These are phyloP conservation scores for Stentor coeruleus DNA, from an alignment of 73 alveolate genomes.

Conservation along the genomic window DNA sequence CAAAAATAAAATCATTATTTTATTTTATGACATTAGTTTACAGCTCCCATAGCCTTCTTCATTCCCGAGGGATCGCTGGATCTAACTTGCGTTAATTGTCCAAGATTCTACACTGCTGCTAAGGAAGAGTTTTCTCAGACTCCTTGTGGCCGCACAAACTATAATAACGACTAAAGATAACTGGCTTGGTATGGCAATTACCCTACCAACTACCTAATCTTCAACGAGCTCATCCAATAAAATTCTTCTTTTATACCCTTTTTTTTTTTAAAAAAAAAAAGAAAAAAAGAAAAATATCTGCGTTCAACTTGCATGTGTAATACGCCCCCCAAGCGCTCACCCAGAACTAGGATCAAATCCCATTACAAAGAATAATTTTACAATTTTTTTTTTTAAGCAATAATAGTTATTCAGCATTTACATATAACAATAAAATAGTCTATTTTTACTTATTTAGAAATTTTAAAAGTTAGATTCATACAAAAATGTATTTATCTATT, in stretches of 20 bases:
- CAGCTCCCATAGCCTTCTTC: conserved; percentile 52
- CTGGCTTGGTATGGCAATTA: conserved; percentile 43
- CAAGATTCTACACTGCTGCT: conserved; percentile 66
- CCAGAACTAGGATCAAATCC: conserved; percentile 41
- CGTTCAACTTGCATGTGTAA: conserved; percentile 45
- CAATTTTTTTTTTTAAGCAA: no score
- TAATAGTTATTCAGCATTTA: no score
- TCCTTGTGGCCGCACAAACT: conserved; percentile 47
- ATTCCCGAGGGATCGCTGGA: conserved; percentile 51
- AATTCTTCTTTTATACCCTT: not conserved
- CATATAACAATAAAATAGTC: no score
- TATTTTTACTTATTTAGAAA: not conserved
- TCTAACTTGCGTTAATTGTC: conserved; percentile 49
- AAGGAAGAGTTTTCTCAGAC: conserved; percentile 38
- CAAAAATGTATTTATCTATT: conserved; percentile 27
- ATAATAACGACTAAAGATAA: conserved; percentile 39
- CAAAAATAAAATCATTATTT: conserved; percentile 33
- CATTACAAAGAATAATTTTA: no score
- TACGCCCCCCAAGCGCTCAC: conserved; percentile 43
- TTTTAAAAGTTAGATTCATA: not conserved
- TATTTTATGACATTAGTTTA: conserved; percentile 36
- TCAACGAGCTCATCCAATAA: conserved; percentile 26
- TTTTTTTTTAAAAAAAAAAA: not conserved
- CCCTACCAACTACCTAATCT: conserved; percentile 44
- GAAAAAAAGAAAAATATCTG: conserved; percentile 22